Evolutionary conservation across 257 asterid species (phyloP).

Genomic region (Fraxinus anomala): DNA sequence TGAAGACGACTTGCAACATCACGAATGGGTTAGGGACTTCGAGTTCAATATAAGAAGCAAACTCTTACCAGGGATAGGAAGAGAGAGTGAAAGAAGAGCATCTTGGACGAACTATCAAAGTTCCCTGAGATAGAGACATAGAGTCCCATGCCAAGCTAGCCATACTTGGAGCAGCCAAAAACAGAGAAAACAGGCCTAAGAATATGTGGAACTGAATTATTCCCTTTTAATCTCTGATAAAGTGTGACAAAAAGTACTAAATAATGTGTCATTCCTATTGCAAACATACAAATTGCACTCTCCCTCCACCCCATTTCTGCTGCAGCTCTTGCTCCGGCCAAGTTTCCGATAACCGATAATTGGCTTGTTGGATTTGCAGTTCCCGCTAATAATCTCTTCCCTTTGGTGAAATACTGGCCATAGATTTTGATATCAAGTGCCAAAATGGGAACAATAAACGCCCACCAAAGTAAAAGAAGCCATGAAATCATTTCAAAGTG

Average conservation of each 20-base stretch:
- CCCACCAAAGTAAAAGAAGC: slow-evolving; percentile 44
- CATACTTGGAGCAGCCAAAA: slow-evolving; percentile 66
- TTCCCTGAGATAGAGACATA: slow-evolving; percentile 36
- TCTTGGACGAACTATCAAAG: slow-evolving; percentile 38
- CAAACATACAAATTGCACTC: slow-evolving; percentile 43
- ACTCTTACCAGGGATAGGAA: slow-evolving; percentile 59
- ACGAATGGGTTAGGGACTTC: too few relatives aligned
- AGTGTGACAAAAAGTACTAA: slow-evolving; percentile 68
- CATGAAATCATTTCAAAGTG: too few relatives aligned
- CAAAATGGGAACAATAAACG: slow-evolving; percentile 44
- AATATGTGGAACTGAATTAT: slow-evolving; percentile 49
- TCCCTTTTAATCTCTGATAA: slow-evolving; percentile 54
- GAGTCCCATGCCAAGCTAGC: slow-evolving; percentile 75
- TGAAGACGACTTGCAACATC: too few relatives aligned
- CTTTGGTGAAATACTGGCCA: slow-evolving; percentile 72
- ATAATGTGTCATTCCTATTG: slow-evolving; percentile 68
- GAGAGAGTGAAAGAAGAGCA: slow-evolving; percentile 64
- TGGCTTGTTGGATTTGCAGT: slow-evolving; percentile 76
- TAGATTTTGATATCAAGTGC: slow-evolving; percentile 60
- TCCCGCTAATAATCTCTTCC: slow-evolving; percentile 43
- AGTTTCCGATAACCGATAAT: slow-evolving; percentile 60
- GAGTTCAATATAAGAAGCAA: too few relatives aligned
- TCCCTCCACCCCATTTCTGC: slow-evolving; percentile 70
- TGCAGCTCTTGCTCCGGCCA: slow-evolving; percentile 68
- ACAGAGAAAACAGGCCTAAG: slow-evolving; percentile 61